phyloP scores from a whole-genome alignment of 208 protist genomes.

The Acanthamoeba polyphaga region DNA sequence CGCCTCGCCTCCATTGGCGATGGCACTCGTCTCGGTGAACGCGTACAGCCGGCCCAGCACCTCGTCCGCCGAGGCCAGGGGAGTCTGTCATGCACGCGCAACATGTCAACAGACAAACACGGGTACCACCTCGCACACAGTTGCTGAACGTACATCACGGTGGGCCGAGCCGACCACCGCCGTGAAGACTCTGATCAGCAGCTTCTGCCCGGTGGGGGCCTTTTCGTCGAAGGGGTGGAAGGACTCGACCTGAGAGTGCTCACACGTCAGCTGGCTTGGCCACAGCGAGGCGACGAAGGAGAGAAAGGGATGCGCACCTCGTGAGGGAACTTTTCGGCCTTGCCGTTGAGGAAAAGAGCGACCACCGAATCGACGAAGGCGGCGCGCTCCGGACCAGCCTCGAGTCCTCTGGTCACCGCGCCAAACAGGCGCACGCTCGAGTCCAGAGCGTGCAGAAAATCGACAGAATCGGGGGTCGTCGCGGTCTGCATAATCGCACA shows the following conservation, averaged over 20 bases:
- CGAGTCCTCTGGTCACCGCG: conserved; percentile 17
- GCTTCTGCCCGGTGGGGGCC: conserved; percentile 48
- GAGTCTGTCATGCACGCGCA: background rate
- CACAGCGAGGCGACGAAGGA: background rate
- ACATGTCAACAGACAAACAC: background rate
- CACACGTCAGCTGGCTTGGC: background rate
- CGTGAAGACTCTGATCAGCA: conserved; percentile 15
- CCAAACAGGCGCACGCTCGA: conserved; percentile 8
- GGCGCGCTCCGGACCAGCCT: background rate
- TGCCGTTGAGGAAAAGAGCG: conserved; percentile 7
- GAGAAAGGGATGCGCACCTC: background rate
- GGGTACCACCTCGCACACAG: too few species aligned
- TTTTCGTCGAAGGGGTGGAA: conserved; percentile 19
- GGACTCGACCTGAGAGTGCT: background rate
- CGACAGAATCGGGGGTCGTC: background rate
- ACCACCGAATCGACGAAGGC: conserved; percentile 28
- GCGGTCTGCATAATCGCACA: too few species aligned
- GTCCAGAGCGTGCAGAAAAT: conserved; percentile 28
- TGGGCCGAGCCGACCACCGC: conserved; percentile 13
- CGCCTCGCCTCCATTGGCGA: background rate
- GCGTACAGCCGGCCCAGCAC: background rate
- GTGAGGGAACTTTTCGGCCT: background rate
- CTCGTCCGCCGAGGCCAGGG: background rate
- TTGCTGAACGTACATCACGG: background rate
- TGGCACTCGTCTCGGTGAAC: background rate